Percentiles rank a stretch among this genome's conserved stretches.
Evolutionary conservation across 306 rosid genomes (phyloP).

Genomic region (Elaeagnus macrophylla): DNA sequence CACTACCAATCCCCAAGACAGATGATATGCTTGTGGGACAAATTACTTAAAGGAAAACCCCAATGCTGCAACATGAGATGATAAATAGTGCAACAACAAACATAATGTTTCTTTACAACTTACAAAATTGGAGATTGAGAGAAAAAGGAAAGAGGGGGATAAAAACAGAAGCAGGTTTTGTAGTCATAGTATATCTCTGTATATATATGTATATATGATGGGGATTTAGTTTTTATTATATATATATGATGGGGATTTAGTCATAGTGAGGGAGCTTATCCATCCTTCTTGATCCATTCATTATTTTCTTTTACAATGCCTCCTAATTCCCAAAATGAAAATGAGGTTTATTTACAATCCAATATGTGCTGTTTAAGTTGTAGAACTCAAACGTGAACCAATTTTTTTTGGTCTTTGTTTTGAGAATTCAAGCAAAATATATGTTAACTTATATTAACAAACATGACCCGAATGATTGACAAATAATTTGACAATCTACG

Average conservation of each 20-base stretch:
- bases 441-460: too few relatives aligned
- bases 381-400: too few relatives aligned
- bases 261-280: conserved; percentile 12
- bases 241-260: conserved; percentile 27
- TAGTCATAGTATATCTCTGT: conserved; percentile 17
- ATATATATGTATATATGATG: too few relatives aligned
- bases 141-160: conserved; percentile 9
- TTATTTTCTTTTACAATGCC: conserved; percentile 2
- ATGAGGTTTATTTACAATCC: not conserved
- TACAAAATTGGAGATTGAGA: conserved; percentile 2
- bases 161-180: conserved; percentile 39
- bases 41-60: conserved; percentile 51
- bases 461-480: too few relatives aligned
- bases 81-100: conserved; percentile 15
- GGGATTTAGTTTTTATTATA: conserved; percentile 29
- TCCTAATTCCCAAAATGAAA: not conserved
- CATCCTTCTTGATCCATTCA: conserved; percentile 20
- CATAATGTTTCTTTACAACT: not conserved
- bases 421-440: too few relatives aligned
- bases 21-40: conserved; percentile 87
- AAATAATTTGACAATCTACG: too few relatives aligned
- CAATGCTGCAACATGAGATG: conserved; percentile 94
- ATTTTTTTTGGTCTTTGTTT: too few relatives aligned
- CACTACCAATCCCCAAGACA: conserved; percentile 93
- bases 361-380: too few relatives aligned